Evolutionary conservation across 768 basidiomycete species (phyloP), one percentile per base, ranked within the genome.

Genomic region (Gautieria morchelliformis): DNA sequence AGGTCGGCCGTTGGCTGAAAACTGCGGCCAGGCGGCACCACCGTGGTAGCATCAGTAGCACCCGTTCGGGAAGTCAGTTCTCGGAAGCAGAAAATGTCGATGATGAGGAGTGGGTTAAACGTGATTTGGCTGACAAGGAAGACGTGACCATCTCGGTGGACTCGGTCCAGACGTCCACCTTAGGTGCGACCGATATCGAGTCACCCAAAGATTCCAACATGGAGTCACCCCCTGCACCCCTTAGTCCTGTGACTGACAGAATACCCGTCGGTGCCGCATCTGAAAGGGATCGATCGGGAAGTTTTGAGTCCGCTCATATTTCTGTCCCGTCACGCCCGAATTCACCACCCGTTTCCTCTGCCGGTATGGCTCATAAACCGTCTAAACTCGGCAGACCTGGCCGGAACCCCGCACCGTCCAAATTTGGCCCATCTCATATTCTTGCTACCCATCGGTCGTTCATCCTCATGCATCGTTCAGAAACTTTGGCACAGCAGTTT

Each of bases 1-100:
- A 91, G 67, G 88, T 93, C 4, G 84, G 92, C 65, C 81, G 82
- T 3, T 92, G 90, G 90, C 82, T 91, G 49, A 78, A 79, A 60
- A 79, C 78, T 11, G 78, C 84, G 52, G 77, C 89, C 30, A 52
- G 54, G 19, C 62, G 50, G 19, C 52, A 35, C 22, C 54, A 27
- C 20, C 22, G 41, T 33, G 35, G 19, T n/a, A 41, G 22, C 24
- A 52, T 42, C 14, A 54, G 35, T n/a, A 37, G 24, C 33, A 56
- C 22, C 17, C 22, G n/a, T 41, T 40, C 51, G 19, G 50, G 30
- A 35, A 48, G 30, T 17, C 39, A 27, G 37, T 24, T 49, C 44
- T 59, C 35, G 7, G 52, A 54, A 3, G 35, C 32, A 19, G 58
- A 62, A 45, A 44, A 61, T n/a, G 19, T 17, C n/a, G 14, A 42